Evolutionary conservation across 2,329 filamentous ascomycete genomes (phyloP).

Genomic region (Camillea tinctor): DNA sequence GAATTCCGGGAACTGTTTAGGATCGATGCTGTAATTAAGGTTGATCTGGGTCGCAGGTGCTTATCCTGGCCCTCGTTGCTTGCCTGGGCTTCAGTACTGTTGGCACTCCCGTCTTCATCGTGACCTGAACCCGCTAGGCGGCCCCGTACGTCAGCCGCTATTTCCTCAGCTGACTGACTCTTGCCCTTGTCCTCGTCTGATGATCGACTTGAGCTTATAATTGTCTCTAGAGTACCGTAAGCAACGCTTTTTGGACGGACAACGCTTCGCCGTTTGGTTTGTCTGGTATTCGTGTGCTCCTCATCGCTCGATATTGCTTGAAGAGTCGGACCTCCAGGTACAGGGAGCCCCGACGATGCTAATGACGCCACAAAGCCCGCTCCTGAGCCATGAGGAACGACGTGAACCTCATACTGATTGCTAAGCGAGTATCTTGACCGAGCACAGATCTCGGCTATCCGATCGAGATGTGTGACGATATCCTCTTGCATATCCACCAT

Average conservation of each 20-base stretch:
- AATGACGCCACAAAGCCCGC: slow-evolving; percentile 41
- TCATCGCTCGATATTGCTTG: slow-evolving; percentile 59
- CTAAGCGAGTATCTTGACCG: slow-evolving; percentile 63
- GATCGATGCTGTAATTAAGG: slow-evolving; percentile 46
- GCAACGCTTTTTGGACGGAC: slow-evolving; percentile 51
- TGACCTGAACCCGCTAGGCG: slow-evolving; percentile 37
- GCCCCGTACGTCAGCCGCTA: slow-evolving; percentile 54
- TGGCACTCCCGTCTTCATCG: slow-evolving; percentile 30
- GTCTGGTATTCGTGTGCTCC: slow-evolving; percentile 42
- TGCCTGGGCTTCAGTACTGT: slow-evolving; percentile 28
- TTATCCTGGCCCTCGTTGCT: slow-evolving; percentile 22
- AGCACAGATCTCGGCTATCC: slow-evolving; percentile 67
- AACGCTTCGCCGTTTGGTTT: slow-evolving; percentile 41
- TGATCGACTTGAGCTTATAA: slow-evolving; percentile 64
- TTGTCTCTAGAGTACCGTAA: slow-evolving; percentile 63
- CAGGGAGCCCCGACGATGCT: slow-evolving; percentile 28
- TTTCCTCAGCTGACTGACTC: slow-evolving; percentile 57
- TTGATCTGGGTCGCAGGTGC: slow-evolving; percentile 36
- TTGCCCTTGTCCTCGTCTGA: slow-evolving; percentile 62
- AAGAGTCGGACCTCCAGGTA: slow-evolving; percentile 50
- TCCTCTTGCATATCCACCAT: slow-evolving; percentile 55
- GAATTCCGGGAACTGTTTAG: slow-evolving; percentile 41
- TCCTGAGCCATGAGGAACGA: slow-evolving; percentile 60
- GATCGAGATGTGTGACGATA: slow-evolving; percentile 59
- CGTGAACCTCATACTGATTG: slow-evolving; percentile 66